Percentiles rank a stretch among this genome's conserved stretches.
Conservation (phyloP, 768 basidiomycete genomes). For the Dacryopinax spathularia region DNA sequence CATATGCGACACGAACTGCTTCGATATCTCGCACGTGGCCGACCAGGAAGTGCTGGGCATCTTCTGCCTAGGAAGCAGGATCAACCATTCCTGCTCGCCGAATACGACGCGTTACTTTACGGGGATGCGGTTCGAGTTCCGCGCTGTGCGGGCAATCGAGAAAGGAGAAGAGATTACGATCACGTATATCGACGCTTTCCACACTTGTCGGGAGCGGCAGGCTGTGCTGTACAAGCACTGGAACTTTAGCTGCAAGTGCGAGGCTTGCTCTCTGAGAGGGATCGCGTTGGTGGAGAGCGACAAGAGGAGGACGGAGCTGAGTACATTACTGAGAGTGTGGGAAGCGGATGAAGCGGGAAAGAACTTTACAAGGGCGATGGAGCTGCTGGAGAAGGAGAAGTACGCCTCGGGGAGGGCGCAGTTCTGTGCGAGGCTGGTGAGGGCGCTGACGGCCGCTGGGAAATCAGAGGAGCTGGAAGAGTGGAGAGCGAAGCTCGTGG, state of each 20-base stretch:
- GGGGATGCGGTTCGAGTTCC: slow-evolving; percentile 4
- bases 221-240: not conserved
- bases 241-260: slow-evolving; percentile 7
- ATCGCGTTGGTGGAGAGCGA: not conserved
- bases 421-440: not conserved
- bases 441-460: not conserved
- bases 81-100: slow-evolving; percentile 9
- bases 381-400: not conserved
- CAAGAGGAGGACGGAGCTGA: not conserved
- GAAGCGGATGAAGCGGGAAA: not conserved
- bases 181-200: slow-evolving; percentile 8
- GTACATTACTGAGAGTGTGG: not conserved
- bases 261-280: not conserved
- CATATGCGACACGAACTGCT: slow-evolving; percentile 6
- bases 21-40: not conserved
- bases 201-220: not conserved
- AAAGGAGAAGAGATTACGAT: slow-evolving; percentile 10
- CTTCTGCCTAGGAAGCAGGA: slow-evolving; percentile 6
- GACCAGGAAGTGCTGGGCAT: not conserved
- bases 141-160: slow-evolving; percentile 6
- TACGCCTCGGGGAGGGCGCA: not conserved
- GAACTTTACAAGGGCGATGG: not conserved
- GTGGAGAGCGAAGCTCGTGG: not conserved
- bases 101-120: slow-evolving; percentile 7
- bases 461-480: not conserved